Evolutionary conservation across 345 rosid genomes (phyloP), one percentile per base, ranked within the genome.

Genomic region (Sonneratia alba): DNA sequence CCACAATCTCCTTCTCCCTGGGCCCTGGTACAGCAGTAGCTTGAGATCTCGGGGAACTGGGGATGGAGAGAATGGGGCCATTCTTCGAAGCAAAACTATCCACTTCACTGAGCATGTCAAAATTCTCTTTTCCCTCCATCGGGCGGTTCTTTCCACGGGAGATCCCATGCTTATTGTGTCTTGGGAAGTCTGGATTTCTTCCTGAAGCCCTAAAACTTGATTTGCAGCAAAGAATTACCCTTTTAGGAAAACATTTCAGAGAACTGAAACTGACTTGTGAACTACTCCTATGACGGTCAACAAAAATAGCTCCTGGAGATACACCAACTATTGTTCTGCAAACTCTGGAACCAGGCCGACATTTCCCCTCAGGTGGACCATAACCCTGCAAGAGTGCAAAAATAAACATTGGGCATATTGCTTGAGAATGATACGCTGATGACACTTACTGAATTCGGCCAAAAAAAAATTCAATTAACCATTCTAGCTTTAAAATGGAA

Each of bases 1-100:
- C 87, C 53, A 89, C 93, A 72, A 95, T 89, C 81, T 95, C 97
- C 86, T 88, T 87, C 83, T 95, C 96, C 77, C 80, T 86, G 24
- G 82, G 86, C 51, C 93, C 91, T 7, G 97, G 97, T 74, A 87
- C 70, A 24, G 96, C 86, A 59, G 88, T 89, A 72, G 93, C 89
- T 74, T 89, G 97, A 71, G 80, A 87, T 70, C 86, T 92, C 57
- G 95, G 77, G 70, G 88, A 76, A 71, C 76, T 74, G 38, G 94
- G 86, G 19, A 85, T 76, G 72, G 96, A 86, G 21, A 85, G 80
- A 36, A 83, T 67, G 49, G 92, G 84, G 47, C 93, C 96, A 68
- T 84, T 88, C 78, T 85, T 87, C 10, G 95, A 84, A 70, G 87
- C 76, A 34, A 83, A 49, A 74, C 81, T 37, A 21, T 89, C 90